phyloP scores from a whole-genome alignment of 2,329 filamentous ascomycete genomes.

The Monilinia fructicola region DNA sequence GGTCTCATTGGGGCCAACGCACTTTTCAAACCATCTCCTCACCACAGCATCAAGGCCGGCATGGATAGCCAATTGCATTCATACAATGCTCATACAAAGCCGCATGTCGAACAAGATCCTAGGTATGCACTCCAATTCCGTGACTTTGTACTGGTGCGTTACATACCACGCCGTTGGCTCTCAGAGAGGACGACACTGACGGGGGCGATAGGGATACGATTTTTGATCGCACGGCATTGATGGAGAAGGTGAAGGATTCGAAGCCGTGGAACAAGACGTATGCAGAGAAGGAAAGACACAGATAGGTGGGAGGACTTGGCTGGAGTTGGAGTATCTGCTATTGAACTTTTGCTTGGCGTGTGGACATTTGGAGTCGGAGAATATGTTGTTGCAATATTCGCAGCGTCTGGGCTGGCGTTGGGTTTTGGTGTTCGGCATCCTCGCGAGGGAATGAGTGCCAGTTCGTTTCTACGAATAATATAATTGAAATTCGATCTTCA shows the following conservation, averaged over 20 bases:
- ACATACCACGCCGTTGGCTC: neutral
- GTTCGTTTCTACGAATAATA: neutral
- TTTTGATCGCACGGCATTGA: constrained; percentile 27
- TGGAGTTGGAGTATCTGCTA: neutral
- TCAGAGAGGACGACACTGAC: neutral
- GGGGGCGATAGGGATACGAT: constrained; percentile 25
- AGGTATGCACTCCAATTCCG: constrained; percentile 20
- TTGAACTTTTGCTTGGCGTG: neutral
- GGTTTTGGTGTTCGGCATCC: neutral
- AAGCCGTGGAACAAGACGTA: constrained; percentile 28
- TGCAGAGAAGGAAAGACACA: constrained; percentile 24
- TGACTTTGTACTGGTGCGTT: neutral
- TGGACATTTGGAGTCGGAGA: neutral
- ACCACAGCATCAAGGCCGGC: constrained; percentile 15
- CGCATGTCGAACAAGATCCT: constrained; percentile 13
- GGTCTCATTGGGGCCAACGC: constrained; percentile 22
- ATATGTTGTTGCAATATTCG: neutral
- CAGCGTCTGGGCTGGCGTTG: neutral
- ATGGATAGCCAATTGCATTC: constrained; percentile 18
- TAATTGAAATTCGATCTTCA: neutral
- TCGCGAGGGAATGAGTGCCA: neutral
- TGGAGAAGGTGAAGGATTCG: constrained; percentile 24
- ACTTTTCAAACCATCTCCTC: constrained; percentile 9
- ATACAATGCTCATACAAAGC: constrained; percentile 16
- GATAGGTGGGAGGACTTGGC: neutral